Percentiles rank a stretch among this genome's conserved stretches.
Conservation (phyloP, 2,329 filamentous ascomycete genomes). For the Aurifilum marmelostoma region DNA sequence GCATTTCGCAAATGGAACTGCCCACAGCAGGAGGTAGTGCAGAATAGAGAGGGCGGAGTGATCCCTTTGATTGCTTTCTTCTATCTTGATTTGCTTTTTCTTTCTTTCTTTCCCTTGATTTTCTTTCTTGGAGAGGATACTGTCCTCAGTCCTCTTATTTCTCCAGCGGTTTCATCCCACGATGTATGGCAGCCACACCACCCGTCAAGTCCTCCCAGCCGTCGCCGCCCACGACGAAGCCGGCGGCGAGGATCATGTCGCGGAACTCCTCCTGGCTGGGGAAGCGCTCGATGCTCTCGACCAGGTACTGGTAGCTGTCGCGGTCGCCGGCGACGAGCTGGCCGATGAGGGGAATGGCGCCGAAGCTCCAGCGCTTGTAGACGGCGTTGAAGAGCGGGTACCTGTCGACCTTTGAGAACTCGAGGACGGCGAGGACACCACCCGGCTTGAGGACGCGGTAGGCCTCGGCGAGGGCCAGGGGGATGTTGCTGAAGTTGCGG, state of each 20-base stretch:
- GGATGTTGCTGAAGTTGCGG: conserved; percentile 93
- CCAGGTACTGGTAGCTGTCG: conserved; percentile 96
- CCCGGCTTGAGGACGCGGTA: conserved; percentile 89
- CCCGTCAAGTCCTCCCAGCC: conserved; percentile 91
- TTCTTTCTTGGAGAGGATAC: neutral
- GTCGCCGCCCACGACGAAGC: conserved; percentile 80
- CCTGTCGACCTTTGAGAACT: conserved; percentile 84
- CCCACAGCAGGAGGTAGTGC: neutral
- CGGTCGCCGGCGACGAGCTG: conserved; percentile 92
- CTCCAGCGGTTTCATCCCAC: conserved; percentile 78
- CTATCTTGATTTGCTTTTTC: neutral
- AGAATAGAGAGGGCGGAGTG: conserved; percentile 13
- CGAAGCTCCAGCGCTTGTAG: conserved; percentile 96
- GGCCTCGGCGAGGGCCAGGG: conserved; percentile 79
- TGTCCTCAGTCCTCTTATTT: neutral
- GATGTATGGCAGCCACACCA: conserved; percentile 94
- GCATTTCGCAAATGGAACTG: neutral
- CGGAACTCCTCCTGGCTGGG: conserved; percentile 84
- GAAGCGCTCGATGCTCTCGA: conserved; percentile 95
- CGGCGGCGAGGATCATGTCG: conserved; percentile 79
- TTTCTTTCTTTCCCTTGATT: neutral
- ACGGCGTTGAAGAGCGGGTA: conserved; percentile 78
- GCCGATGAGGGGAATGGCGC: conserved; percentile 91
- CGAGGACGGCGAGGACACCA: conserved; percentile 93
- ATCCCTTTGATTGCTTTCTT: conserved; percentile 2